Evolutionary conservation across 495 filamentous ascomycete genomes (phyloP), one percentile per base, ranked within the genome.

Genomic region (Trichoderma orchidacearum): DNA sequence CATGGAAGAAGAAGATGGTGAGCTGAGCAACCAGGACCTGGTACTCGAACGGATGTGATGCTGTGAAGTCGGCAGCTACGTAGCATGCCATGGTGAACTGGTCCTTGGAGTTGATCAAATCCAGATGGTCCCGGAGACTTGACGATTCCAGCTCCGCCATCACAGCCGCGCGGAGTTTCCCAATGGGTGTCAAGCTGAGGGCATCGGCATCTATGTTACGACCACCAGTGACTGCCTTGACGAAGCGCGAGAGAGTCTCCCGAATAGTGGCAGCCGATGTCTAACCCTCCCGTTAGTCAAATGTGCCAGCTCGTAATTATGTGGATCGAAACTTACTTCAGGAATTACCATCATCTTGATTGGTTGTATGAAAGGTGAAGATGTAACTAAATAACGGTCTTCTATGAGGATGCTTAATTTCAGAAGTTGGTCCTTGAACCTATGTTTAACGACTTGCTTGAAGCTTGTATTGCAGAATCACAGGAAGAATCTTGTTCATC

Each of bases 201-300:
- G 36, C 36, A 15, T 41, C n/a, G 13, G 17, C n/a, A 18, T 41
- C 36, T 4, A 41, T 41, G 3, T 18, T 41, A 17, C 21, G n/a
- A 17, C 36, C 36, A 3, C 36, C 36, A 5, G 36, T 41, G 13
- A 41, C n/a, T 17, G 17, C 36, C 3, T 13, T 7, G n/a, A 41
- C 36, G n/a, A 41, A 41, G 8, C 21, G 36, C 21, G 36, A 41
- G n/a, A 41, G 36, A 41, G n/a, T n/a, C 21, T 18, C 36, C 8
- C 36, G 36, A 17, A 41, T 41, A 17, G 36, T 17, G 36, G 36
- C 13, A 17, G 21, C 13, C n/a, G 36, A 41, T 21, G n/a, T 41
- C 36, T 41, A 87, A n/a, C n/a, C n/a, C 9, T 23, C 1, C n/a
- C 21, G 36, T 41, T 41, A 41, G n/a, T 41, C n/a, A n/a, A n/a